Conservation (phyloP, 345 rosid genomes). For the Microthlaspi erraticum region DNA sequence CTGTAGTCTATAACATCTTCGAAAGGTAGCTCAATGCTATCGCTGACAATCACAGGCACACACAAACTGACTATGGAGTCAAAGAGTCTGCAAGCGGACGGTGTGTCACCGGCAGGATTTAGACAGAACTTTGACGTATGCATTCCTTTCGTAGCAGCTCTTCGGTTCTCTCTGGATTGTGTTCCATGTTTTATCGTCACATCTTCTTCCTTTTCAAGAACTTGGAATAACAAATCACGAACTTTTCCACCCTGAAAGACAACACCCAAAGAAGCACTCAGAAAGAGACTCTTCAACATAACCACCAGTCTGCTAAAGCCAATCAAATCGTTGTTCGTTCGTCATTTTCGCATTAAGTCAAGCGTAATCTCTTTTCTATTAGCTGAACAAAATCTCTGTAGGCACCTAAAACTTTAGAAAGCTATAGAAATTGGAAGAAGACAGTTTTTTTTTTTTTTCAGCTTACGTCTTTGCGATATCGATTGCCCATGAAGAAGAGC, state of each 20-base stretch:
- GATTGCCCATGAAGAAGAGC: conserved; percentile 98
- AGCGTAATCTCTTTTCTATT: not conserved
- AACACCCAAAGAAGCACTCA: conserved; percentile 25
- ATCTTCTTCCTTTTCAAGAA: conserved; percentile 83
- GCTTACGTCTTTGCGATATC: conserved; percentile 90
- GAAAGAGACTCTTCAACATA: conserved; percentile 15
- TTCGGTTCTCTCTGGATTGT: conserved; percentile 93
- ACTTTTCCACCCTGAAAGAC: conserved; percentile 84
- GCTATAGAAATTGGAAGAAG: not conserved
- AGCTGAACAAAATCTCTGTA: conserved; percentile 12
- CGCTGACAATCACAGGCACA: conserved; percentile 88
- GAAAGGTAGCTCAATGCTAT: conserved; percentile 89
- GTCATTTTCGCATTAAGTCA: not conserved
- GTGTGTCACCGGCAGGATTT: conserved; percentile 99
- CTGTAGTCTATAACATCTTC: conserved; percentile 91
- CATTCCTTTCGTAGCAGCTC: conserved; percentile 90
- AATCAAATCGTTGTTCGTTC: not conserved
- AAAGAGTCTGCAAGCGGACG: conserved; percentile 96
- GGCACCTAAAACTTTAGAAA: not conserved
- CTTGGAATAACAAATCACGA: conserved; percentile 85
- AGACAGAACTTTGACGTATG: conserved; percentile 95
- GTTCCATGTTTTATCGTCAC: conserved; percentile 90
- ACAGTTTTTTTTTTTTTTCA: too few species aligned
- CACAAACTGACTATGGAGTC: conserved; percentile 98
- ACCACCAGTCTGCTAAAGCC: conserved; percentile 18